phyloP scores from a whole-genome alignment of 768 basidiomycete species.

The Harrya chromipes region DNA sequence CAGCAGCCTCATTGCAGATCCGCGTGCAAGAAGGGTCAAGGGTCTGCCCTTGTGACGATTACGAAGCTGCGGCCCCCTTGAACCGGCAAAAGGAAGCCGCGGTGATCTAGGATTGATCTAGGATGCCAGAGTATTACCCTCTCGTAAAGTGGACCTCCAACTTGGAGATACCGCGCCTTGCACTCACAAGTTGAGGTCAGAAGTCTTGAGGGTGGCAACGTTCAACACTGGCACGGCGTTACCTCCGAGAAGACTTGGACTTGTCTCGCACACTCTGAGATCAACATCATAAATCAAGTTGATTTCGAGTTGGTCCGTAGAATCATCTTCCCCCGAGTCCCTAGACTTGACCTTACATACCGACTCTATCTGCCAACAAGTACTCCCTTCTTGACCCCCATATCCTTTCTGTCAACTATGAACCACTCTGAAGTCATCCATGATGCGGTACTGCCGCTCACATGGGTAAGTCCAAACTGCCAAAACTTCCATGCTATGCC shows the following conservation, averaged over 20 bases:
- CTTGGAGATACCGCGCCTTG: background rate
- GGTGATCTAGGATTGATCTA: background rate
- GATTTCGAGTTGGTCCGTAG: background rate
- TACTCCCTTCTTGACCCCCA: too few species aligned
- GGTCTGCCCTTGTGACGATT: background rate
- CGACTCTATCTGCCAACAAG: background rate
- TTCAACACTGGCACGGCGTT: background rate
- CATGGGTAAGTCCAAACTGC: constrained; percentile 13
- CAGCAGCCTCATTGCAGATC: constrained; percentile 2
- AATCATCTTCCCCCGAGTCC: background rate
- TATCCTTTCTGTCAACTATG: constrained; percentile 1
- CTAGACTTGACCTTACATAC: background rate
- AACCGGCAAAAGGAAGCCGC: too few species aligned
- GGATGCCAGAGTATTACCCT: background rate
- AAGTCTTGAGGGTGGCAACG: constrained; percentile 3
- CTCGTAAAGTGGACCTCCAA: background rate
- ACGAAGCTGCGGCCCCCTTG: too few species aligned
- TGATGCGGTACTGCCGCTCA: constrained; percentile 6
- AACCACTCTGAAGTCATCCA: background rate
- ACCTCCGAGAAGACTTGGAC: background rate
- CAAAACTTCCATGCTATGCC: background rate
- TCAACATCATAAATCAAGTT: constrained; percentile 1
- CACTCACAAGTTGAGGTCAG: too few species aligned
- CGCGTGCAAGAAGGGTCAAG: constrained; percentile 1
- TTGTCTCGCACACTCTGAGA: background rate